Evolutionary conservation across 2,329 filamentous ascomycete genomes (phyloP), one percentile per base, ranked within the genome.

Genomic region (Aspergillus piperis): DNA sequence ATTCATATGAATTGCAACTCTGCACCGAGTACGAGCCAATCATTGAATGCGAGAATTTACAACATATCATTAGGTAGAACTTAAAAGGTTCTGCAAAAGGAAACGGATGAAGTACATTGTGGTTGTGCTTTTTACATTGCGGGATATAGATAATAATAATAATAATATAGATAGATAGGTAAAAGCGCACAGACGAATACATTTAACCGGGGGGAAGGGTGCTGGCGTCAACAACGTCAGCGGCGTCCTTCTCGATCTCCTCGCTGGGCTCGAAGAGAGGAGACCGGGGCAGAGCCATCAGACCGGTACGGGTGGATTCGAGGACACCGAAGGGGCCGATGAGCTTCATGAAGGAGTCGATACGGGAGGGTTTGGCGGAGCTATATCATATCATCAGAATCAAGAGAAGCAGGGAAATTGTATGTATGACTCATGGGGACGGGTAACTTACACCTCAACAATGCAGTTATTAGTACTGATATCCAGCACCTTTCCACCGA

Each of bases 391-490:
- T 13, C 3, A 50, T 63, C 51, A 63, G 59, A 42, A 57, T 47
- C 32, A 36, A 36, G 32, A 13, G 11, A 15, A 2, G 5, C 5
- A 11, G 11, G 11, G 7, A 27, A 36, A 36, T 36, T 5, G 32
- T 36, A 32, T 32, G 25, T 36, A 36, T 36, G 32, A 36, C 32
- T 36, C 32, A 36, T 17, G 2, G 27, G 10, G 15, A 41, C 42
- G 36, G 42, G 42, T 42, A 30, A 85, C 90, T 85, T 85, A 94
- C 91, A 99, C 79, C 80, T 99, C 95, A 62, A 99, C 93, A 77
- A 98, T 98, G 80, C 95, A 98, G 81, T 96, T 98, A 80, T 91
- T 97, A 56, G 91, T 97, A 83, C 92, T 96, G 71, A 99, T 98
- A 78, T 99, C 95, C 70, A 99, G 79, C 25, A 99, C 91, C 82